Percentiles rank a stretch among this genome's conserved stretches.
These are phyloP conservation scores for Xylariaceae sp. DNA, from an alignment of 2,329 filamentous ascomycete species.

Conservation along the genomic window DNA sequence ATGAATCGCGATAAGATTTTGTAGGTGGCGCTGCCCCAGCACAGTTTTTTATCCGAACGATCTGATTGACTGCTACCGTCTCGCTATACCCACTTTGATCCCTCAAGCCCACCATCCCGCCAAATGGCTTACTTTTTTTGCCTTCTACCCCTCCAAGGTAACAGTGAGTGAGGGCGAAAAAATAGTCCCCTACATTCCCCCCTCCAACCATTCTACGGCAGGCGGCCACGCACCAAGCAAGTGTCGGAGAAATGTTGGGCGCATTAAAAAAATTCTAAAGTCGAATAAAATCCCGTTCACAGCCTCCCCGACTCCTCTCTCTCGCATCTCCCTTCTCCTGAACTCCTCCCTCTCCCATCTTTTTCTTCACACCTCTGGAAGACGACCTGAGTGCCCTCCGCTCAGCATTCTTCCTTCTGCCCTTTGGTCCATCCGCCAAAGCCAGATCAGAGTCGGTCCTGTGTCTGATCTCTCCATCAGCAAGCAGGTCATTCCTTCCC, in stretches of 20 bases:
- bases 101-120: slow-evolving; percentile 13
- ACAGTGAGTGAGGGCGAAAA: neutral
- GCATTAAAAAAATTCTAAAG: slow-evolving; percentile 11
- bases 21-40: neutral
- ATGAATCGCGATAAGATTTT: slow-evolving; percentile 1
- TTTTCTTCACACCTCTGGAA: slow-evolving; percentile 11
- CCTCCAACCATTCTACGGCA: slow-evolving; percentile 7
- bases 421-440: slow-evolving; percentile 3
- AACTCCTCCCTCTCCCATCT: slow-evolving; percentile 9
- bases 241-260: neutral
- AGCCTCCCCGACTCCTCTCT: slow-evolving; percentile 12
- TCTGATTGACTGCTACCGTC: neutral
- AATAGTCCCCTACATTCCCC: neutral
- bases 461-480: slow-evolving; percentile 18
- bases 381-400: slow-evolving; percentile 20
- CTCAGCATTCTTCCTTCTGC: slow-evolving; percentile 14
- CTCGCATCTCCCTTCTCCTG: neutral
- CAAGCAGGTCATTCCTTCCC: slow-evolving; percentile 13
- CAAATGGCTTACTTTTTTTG: neutral
- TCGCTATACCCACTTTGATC: slow-evolving; percentile 1
- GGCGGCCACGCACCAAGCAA: slow-evolving; percentile 5
- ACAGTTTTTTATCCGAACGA: neutral
- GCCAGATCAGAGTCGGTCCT: slow-evolving; percentile 16
- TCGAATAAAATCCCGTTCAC: slow-evolving; percentile 19
- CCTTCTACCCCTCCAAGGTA: slow-evolving; percentile 13